Conservation (phyloP, 345 rosid genomes). For the Hibiscus tridactylites region DNA sequence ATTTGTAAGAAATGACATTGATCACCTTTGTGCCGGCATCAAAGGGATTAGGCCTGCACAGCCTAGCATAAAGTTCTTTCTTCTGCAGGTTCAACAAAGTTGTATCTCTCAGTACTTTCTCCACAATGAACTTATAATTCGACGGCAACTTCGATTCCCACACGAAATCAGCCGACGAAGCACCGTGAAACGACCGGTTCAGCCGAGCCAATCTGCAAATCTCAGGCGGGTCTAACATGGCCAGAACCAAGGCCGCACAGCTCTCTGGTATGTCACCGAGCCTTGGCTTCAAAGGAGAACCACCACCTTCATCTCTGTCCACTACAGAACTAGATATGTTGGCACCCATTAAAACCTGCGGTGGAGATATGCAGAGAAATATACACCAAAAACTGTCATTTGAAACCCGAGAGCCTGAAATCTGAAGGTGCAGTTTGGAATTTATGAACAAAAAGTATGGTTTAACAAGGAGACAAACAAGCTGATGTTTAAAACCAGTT, state of each 20-base stretch:
- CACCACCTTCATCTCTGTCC: constrained; percentile 9
- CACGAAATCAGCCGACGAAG: constrained; percentile 56
- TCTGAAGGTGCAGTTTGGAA: background rate
- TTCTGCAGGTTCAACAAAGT: constrained; percentile 22
- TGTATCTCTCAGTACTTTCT: constrained; percentile 33
- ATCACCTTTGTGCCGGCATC: constrained; percentile 50
- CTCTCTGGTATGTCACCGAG: constrained; percentile 58
- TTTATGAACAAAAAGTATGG: background rate
- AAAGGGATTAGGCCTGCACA: constrained; percentile 29
- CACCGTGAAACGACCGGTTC: constrained; percentile 40
- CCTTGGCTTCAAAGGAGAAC: constrained; percentile 20
- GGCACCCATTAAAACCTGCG: constrained; percentile 2
- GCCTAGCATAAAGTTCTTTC: constrained; percentile 42
- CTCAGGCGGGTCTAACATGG: constrained; percentile 42
- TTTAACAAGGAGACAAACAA: background rate
- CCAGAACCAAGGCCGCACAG: constrained; percentile 47
- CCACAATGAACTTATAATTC: constrained; percentile 29
- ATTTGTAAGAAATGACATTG: background rate
- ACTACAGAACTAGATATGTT: background rate
- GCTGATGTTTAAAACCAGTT: background rate
- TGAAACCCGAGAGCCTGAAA: background rate
- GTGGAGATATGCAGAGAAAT: background rate
- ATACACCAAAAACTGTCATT: background rate
- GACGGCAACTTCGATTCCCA: constrained; percentile 60
- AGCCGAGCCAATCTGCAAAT: constrained; percentile 48